phyloP scores from a whole-genome alignment of 768 basidiomycete genomes.

The Obba rivulosa region DNA sequence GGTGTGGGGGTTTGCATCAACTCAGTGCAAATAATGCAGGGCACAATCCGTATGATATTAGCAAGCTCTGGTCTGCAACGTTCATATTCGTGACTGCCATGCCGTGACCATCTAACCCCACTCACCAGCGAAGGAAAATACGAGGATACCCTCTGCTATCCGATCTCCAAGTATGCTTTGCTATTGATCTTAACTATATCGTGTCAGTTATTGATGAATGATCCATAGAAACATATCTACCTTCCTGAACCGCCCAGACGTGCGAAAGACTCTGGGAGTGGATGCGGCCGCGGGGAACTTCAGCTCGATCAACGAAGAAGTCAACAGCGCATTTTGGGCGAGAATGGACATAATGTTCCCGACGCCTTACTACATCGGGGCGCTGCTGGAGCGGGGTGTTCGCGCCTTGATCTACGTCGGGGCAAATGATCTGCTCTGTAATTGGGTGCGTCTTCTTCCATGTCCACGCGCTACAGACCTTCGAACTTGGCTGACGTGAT shows the following conservation, averaged over 20 bases:
- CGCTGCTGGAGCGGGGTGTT: slow-evolving; percentile 48
- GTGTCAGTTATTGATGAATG: background rate
- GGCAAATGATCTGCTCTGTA: slow-evolving; percentile 50
- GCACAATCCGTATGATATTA: slow-evolving; percentile 51
- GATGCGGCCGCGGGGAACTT: slow-evolving; percentile 35
- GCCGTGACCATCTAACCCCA: background rate
- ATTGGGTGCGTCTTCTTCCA: slow-evolving; percentile 37
- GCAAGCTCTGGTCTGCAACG: slow-evolving; percentile 30
- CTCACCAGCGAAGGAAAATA: background rate
- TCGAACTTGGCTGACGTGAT: background rate
- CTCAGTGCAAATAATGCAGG: background rate
- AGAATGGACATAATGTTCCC: slow-evolving; percentile 6
- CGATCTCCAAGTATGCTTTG: background rate
- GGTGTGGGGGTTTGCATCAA: background rate
- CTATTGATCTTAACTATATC: background rate
- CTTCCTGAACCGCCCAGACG: slow-evolving; percentile 56
- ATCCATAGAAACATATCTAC: slow-evolving; percentile 41
- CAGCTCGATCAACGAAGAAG: slow-evolving; percentile 37
- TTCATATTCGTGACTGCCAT: too few relatives aligned
- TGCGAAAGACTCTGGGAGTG: slow-evolving; percentile 59
- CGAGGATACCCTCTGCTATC: background rate
- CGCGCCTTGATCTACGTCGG: slow-evolving; percentile 49
- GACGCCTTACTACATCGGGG: slow-evolving; percentile 37
- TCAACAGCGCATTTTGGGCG: slow-evolving; percentile 29
- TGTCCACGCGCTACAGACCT: background rate